A percentile compares a stretch with the other conserved stretches of the same genome.
Conservation (phyloP, 352 stramenopile species). For the Phytophthora capsici region DNA sequence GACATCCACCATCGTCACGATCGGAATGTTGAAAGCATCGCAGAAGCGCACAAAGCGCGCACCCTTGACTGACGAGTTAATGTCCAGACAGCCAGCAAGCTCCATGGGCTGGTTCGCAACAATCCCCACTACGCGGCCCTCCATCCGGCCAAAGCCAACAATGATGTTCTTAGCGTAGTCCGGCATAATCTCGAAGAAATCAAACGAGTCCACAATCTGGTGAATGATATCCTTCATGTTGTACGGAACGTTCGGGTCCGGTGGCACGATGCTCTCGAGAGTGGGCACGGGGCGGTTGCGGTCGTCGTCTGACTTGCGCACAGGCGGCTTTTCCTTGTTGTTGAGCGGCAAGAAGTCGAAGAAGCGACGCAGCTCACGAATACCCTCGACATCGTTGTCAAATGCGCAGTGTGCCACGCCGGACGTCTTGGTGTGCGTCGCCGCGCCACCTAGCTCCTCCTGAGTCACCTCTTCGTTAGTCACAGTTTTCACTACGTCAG, state of each 20-base stretch:
- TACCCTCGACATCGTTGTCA: conserved; percentile 96
- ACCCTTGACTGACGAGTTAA: conserved; percentile 96
- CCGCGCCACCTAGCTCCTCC: conserved; percentile 94
- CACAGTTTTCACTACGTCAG: conserved; percentile 98
- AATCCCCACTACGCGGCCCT: conserved; percentile 95
- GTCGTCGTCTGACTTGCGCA: conserved; percentile 87
- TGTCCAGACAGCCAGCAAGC: conserved; percentile 97
- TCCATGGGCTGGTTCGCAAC: conserved; percentile 98
- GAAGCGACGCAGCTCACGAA: conserved; percentile 94
- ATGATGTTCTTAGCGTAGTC: conserved; percentile 99
- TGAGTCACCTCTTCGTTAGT: conserved; percentile 97
- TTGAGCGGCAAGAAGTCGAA: conserved; percentile 97
- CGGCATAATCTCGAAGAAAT: conserved; percentile 98
- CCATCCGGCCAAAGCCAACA: conserved; percentile 96
- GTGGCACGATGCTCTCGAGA: conserved; percentile 94
- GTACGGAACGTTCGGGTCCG: conserved; percentile 98
- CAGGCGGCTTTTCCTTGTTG: conserved; percentile 88
- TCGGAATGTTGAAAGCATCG: conserved; percentile 98
- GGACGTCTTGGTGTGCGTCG: conserved; percentile 95
- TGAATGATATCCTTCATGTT: conserved; percentile 98
- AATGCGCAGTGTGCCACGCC: conserved; percentile 96
- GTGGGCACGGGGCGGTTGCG: conserved; percentile 85
- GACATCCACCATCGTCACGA: conserved; percentile 99
- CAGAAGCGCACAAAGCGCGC: conserved; percentile 98
- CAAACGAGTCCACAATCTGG: conserved; percentile 95